Evolutionary conservation across 2,329 filamentous ascomycete species (phyloP), one percentile per base, ranked within the genome.

Genomic region (Trichoderma sp.): DNA sequence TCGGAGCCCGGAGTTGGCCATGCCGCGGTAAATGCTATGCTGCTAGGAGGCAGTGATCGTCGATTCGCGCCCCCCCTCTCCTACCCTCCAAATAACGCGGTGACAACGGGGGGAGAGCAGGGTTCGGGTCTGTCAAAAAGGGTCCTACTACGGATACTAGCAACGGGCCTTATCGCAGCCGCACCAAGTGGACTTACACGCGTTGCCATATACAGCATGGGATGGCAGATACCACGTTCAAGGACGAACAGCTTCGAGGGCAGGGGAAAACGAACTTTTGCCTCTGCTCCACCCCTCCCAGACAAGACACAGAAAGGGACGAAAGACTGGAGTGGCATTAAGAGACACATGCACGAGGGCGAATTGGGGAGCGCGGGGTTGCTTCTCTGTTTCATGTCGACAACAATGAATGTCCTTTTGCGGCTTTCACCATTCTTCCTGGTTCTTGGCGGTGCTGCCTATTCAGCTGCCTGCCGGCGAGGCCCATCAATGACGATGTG

Each of bases 221-320:
- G 59, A 17, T 45, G 41, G 41, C 39, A 26, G 41, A 21, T 50
- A 50, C 30, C 30, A 45, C 34, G 21, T 9, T 21, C 58, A 21
- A 21, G 17, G 19, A 63, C 39, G n/a, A 7, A 9, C 51, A 26
- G 17, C 19, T 19, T 34, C n/a, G 39, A 47, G 19, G 21, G 34
- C 34, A 39, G 7, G 12, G 12, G 44, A 54, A 57, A 63, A 55
- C 52, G 61, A 63, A 63, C 51, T 63, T 63, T 63, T 57, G 61
- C 61, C 44, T 45, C 61, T 48, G 28, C 52, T 57, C 61, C 51
- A 57, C 61, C 43, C 28, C 61, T 61, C 34, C 58, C 48, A 41
- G 21, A 34, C 3, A 5, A 39, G 6, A 34, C 30, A 34, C 30
- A 34, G 26, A 24, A 44, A 44, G 48, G 44, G 30, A 39, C 17